Evolutionary conservation across 2,329 filamentous ascomycete species (phyloP).

Genomic region (Thermoascus crustaceus): DNA sequence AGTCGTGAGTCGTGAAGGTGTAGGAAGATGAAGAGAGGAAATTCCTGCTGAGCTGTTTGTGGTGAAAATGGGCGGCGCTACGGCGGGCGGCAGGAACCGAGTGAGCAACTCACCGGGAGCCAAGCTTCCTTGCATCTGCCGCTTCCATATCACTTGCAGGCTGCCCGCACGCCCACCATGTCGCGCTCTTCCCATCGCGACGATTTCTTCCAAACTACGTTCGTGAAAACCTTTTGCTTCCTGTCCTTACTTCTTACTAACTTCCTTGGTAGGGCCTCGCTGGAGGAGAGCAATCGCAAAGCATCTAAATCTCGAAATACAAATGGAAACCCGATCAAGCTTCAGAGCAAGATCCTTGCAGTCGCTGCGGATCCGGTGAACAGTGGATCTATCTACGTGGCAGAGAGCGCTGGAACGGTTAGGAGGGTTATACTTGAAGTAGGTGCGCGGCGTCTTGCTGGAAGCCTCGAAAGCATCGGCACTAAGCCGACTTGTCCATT

Average conservation of each 20-base stretch:
- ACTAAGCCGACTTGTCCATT: conserved; percentile 9
- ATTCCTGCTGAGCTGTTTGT: conserved; percentile 12
- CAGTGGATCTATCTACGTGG: conserved; percentile 60
- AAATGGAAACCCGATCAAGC: conserved; percentile 68
- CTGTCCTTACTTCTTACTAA: conserved; percentile 8
- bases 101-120: background rate
- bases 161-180: conserved; percentile 30
- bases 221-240: conserved; percentile 25
- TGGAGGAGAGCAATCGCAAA: conserved; percentile 51
- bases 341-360: conserved; percentile 81
- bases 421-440: conserved; percentile 69
- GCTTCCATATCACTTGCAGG: too few species aligned
- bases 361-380: conserved; percentile 59
- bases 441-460: conserved; percentile 33
- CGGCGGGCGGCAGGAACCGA: conserved; percentile 7
- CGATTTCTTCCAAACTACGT: conserved; percentile 93
- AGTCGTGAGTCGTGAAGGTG: conserved; percentile 17
- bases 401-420: conserved; percentile 77
- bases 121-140: too few species aligned
- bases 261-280: conserved; percentile 35
- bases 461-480: conserved; percentile 2
- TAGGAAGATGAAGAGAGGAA: conserved; percentile 15
- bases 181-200: conserved; percentile 65
- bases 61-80: conserved; percentile 12
- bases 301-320: conserved; percentile 70